Percentiles rank a stretch among this genome's conserved stretches.
These are phyloP conservation scores for Apiospora pterosperma DNA, from an alignment of 2,329 filamentous ascomycete species.

Conservation along the genomic window DNA sequence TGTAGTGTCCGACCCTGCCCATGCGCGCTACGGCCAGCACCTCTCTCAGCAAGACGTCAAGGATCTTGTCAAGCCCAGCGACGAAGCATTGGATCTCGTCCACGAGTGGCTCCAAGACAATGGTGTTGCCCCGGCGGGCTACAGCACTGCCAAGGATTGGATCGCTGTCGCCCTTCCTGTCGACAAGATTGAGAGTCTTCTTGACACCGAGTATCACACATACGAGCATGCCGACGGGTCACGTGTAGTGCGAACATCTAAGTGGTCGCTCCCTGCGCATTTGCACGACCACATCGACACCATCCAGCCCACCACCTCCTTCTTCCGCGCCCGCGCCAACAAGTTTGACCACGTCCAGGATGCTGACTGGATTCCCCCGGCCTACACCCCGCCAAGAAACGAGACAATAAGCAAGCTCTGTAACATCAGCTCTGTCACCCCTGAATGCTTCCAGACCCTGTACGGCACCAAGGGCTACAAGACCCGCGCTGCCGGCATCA, in stretches of 20 bases:
- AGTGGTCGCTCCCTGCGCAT: slow-evolving; percentile 40
- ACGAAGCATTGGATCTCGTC: slow-evolving; percentile 32
- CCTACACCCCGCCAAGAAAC: slow-evolving; percentile 12
- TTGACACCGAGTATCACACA: slow-evolving; percentile 36
- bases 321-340: slow-evolving; percentile 20
- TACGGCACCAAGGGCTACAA: slow-evolving; percentile 29
- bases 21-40: slow-evolving; percentile 24
- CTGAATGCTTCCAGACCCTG: slow-evolving; percentile 10
- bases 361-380: slow-evolving; percentile 9
- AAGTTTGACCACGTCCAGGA: not conserved
- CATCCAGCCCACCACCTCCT: slow-evolving; percentile 46
- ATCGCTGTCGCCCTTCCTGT: slow-evolving; percentile 48
- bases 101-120: slow-evolving; percentile 38
- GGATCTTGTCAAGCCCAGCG: slow-evolving; percentile 31
- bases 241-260: slow-evolving; percentile 38
- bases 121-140: slow-evolving; percentile 37
- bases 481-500: slow-evolving; percentile 18
- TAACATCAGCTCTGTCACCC: slow-evolving; percentile 21
- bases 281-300: slow-evolving; percentile 40
- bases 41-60: slow-evolving; percentile 34
- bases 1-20: slow-evolving; percentile 46
- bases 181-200: slow-evolving; percentile 33
- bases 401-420: slow-evolving; percentile 29
- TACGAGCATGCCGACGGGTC: slow-evolving; percentile 41
- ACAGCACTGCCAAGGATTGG: slow-evolving; percentile 46